A percentile compares a stretch with the other conserved stretches of the same genome.
Evolutionary conservation across 2,329 filamentous ascomycete genomes (phyloP).

Genomic region (Cercospora sp.): DNA sequence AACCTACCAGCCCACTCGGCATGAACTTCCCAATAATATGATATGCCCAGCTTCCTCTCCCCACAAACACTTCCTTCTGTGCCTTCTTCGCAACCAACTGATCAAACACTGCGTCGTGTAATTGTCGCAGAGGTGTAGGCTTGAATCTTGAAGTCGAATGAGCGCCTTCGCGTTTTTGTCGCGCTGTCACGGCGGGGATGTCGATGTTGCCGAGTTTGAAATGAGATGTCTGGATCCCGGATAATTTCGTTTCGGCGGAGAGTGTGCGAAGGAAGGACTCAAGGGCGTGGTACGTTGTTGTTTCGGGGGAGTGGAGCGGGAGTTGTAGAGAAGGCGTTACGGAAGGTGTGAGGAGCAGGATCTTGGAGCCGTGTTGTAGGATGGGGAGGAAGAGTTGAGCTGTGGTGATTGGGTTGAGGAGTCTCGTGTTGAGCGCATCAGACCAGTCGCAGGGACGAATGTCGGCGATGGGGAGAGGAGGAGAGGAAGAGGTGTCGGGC

Average conservation of each 20-base stretch:
- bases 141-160: conserved; percentile 30
- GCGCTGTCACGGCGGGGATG: conserved; percentile 62
- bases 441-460: conserved; percentile 81
- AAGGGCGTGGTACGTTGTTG: conserved; percentile 81
- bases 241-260: conserved; percentile 72
- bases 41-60: conserved; percentile 80
- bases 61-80: conserved; percentile 70
- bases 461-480: conserved; percentile 76
- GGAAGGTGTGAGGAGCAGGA: conserved; percentile 75
- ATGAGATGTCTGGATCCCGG: conserved; percentile 78
- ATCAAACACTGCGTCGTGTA: conserved; percentile 89
- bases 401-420: conserved; percentile 84
- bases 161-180: conserved; percentile 42
- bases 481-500: conserved; percentile 67
- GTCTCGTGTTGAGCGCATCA: conserved; percentile 87
- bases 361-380: conserved; percentile 56
- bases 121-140: conserved; percentile 66
- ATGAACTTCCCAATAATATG: conserved; percentile 80
- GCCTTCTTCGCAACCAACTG: conserved; percentile 68
- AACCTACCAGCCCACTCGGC: conserved; percentile 75
- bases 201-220: conserved; percentile 92
- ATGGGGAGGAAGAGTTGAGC: conserved; percentile 77
- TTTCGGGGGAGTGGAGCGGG: conserved; percentile 81
- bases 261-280: conserved; percentile 81
- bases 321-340: conserved; percentile 78